Conservation (phyloP, 2,329 filamentous ascomycete species). For the Phoma herbarum region DNA sequence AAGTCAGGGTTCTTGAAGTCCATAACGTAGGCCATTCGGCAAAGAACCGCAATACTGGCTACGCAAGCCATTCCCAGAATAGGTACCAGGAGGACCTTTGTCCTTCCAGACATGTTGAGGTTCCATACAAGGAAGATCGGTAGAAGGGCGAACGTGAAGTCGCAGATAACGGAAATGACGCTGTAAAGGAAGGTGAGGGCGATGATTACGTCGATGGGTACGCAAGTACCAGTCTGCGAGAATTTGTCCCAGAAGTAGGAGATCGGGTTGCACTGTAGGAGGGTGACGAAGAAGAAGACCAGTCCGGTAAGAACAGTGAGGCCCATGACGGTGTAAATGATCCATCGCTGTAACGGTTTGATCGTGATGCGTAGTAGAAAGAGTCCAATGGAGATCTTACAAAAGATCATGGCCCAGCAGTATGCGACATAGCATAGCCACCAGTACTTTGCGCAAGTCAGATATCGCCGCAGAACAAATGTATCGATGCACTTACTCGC, state of each 20-base stretch:
- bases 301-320: slow-evolving; percentile 49
- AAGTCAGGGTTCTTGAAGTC: slow-evolving; percentile 48
- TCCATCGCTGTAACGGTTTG: slow-evolving; percentile 38
- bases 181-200: slow-evolving; percentile 59
- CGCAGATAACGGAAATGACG: slow-evolving; percentile 56
- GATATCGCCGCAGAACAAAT: not conserved
- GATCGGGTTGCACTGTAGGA: slow-evolving; percentile 61
- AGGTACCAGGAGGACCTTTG: slow-evolving; percentile 57
- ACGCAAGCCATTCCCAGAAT: slow-evolving; percentile 62
- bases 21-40: slow-evolving; percentile 48
- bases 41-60: slow-evolving; percentile 50
- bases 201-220: slow-evolving; percentile 53
- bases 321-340: slow-evolving; percentile 51
- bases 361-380: slow-evolving; percentile 49
- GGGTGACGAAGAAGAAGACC: slow-evolving; percentile 57
- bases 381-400: slow-evolving; percentile 47
- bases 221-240: slow-evolving; percentile 52
- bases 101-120: slow-evolving; percentile 59
- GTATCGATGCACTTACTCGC: slow-evolving; percentile 31
- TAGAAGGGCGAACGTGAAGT: slow-evolving; percentile 61
- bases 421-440: slow-evolving; percentile 49
- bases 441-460: slow-evolving; percentile 38
- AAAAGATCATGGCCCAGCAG: slow-evolving; percentile 43
- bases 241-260: slow-evolving; percentile 60
- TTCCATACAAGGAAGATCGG: slow-evolving; percentile 63